A percentile compares a stretch with the other conserved stretches of the same genome.
Evolutionary conservation across 495 filamentous ascomycete species (phyloP).

Genomic region (Penicillium silybi): DNA sequence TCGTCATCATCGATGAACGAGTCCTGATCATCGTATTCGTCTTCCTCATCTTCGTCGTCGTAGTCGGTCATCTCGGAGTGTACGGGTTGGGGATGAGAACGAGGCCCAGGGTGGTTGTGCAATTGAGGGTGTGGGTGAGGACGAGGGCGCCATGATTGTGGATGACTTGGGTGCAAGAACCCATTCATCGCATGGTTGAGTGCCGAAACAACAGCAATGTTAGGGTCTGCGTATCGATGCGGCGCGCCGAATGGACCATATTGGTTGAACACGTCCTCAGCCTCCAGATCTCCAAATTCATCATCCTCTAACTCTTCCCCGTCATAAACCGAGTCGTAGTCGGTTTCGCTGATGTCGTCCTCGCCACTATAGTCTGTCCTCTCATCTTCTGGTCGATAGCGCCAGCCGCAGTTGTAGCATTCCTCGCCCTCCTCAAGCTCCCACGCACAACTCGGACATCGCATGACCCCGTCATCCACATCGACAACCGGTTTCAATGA

Average conservation of each 20-base stretch:
- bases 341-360: slow-evolving; percentile 28
- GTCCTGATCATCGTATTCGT: slow-evolving; percentile 35
- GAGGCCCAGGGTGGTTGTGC: background rate
- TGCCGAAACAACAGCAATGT: background rate
- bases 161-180: background rate
- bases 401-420: slow-evolving; percentile 51
- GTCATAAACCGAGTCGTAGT: slow-evolving; percentile 26
- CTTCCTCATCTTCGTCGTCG: slow-evolving; percentile 29
- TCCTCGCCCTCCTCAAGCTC: slow-evolving; percentile 56
- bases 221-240: background rate
- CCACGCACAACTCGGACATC: slow-evolving; percentile 63
- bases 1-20: slow-evolving; percentile 43
- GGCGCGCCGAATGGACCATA: background rate
- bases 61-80: slow-evolving; percentile 3
- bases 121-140: background rate
- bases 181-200: slow-evolving; percentile 15
- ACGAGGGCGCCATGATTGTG: background rate
- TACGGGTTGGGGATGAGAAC: background rate
- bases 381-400: slow-evolving; percentile 39
- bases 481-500: slow-evolving; percentile 46
- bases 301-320: slow-evolving; percentile 36
- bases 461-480: slow-evolving; percentile 55
- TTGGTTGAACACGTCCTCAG: slow-evolving; percentile 10
- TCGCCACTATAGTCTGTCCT: slow-evolving; percentile 28
- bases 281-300: slow-evolving; percentile 27